A percentile compares a stretch with the other conserved stretches of the same genome.
These are phyloP conservation scores for Plicaturopsis crispa DNA, from an alignment of 768 basidiomycete genomes.

Conservation along the genomic window DNA sequence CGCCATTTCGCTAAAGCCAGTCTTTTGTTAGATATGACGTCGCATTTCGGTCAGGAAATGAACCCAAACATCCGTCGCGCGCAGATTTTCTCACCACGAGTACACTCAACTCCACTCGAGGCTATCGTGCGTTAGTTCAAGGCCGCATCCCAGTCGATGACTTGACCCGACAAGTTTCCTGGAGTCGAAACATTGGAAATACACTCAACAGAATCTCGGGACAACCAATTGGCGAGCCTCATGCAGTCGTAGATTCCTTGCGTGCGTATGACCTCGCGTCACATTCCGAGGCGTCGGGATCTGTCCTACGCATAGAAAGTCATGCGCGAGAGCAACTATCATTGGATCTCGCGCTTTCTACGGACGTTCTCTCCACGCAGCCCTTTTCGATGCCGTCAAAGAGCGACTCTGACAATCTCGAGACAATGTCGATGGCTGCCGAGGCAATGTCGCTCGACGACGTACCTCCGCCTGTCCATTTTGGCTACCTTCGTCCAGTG, in stretches of 20 bases:
- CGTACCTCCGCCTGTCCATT: conserved; percentile 50
- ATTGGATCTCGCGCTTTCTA: conserved; percentile 55
- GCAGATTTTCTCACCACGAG: conserved; percentile 54
- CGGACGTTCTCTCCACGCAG: conserved; percentile 45
- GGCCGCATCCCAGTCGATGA: conserved; percentile 34
- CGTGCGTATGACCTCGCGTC: conserved; percentile 34
- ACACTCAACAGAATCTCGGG: conserved; percentile 36
- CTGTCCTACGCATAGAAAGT: conserved; percentile 37
- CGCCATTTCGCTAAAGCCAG: not conserved
- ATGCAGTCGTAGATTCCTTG: conserved; percentile 29
- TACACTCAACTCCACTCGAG: conserved; percentile 41
- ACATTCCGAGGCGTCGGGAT: conserved; percentile 29
- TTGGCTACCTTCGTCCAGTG: conserved; percentile 55
- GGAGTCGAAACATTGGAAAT: conserved; percentile 44
- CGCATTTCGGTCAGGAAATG: conserved; percentile 44
- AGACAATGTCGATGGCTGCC: conserved; percentile 49
- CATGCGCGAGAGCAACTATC: conserved; percentile 55
- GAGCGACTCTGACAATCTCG: conserved; percentile 28
- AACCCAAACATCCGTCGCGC: conserved; percentile 32
- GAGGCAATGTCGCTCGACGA: conserved; percentile 40
- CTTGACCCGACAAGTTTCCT: conserved; percentile 35
- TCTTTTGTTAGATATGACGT: conserved; percentile 48
- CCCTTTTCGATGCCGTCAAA: conserved; percentile 23
- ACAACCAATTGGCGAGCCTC: conserved; percentile 25
- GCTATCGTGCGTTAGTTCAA: conserved; percentile 43